Conservation (phyloP, 2,329 filamentous ascomycete species). For the Claviceps maximensis region DNA sequence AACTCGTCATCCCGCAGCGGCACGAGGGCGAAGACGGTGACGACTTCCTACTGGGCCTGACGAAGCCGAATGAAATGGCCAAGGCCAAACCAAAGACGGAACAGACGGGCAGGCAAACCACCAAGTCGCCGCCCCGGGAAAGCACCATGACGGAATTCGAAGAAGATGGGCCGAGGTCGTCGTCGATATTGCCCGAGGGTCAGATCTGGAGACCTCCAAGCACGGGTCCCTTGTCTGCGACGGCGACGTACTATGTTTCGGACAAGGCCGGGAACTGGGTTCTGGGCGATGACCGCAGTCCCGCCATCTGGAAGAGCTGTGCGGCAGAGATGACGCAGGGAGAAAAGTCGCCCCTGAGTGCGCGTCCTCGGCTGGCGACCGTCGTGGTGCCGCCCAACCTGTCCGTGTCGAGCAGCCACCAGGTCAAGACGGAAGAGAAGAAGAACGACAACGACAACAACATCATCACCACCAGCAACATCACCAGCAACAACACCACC, state of each 20-base stretch:
- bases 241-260: conserved; percentile 33
- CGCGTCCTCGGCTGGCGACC: conserved; percentile 5
- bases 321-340: conserved; percentile 11
- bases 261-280: conserved; percentile 43
- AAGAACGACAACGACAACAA: background rate
- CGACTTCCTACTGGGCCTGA: background rate
- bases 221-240: conserved; percentile 28
- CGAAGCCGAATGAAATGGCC: background rate
- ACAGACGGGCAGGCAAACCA: too few relatives aligned
- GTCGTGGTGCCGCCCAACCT: conserved; percentile 5
- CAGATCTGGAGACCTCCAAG: conserved; percentile 39
- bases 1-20: conserved; percentile 16
- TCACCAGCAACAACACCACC: too few relatives aligned
- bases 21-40: too few relatives aligned
- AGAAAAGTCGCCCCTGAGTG: conserved; percentile 8
- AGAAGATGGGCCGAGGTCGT: conserved; percentile 27
- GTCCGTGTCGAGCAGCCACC: conserved; percentile 8
- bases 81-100: too few relatives aligned
- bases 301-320: conserved; percentile 14
- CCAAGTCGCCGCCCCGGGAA: conserved; percentile 18
- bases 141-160: conserved; percentile 40
- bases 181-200: conserved; percentile 21
- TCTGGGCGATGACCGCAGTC: conserved; percentile 24
- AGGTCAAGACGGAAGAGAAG: background rate
- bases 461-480: background rate